Evolutionary conservation across 306 rosid species (phyloP).

Genomic region (Argentina anserina): DNA sequence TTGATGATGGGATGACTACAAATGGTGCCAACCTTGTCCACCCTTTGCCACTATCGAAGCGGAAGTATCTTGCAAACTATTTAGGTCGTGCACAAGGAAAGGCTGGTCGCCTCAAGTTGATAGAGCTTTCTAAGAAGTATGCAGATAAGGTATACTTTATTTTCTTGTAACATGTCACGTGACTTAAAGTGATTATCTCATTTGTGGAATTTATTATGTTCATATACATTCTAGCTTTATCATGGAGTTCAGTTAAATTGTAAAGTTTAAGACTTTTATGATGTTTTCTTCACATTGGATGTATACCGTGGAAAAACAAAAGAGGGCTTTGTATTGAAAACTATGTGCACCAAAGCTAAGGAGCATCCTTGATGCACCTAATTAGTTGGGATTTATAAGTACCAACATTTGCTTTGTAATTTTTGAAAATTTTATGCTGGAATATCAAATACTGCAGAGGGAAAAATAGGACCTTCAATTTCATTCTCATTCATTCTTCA

Average conservation of each 20-base stretch:
- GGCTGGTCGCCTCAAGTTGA: slow-evolving; percentile 76
- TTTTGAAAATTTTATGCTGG: not conserved
- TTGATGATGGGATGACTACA: slow-evolving; percentile 77
- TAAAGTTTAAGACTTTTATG: not conserved
- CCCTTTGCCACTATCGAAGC: slow-evolving; percentile 76
- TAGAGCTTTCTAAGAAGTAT: slow-evolving; percentile 73
- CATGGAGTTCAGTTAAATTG: not conserved
- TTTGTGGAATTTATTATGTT: not conserved
- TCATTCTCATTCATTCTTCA: not conserved
- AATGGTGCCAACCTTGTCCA: slow-evolving; percentile 38
- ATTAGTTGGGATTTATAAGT: not conserved
- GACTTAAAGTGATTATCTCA: slow-evolving; percentile 9
- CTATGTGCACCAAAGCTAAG: not conserved
- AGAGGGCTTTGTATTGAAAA: not conserved
- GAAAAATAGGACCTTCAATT: not conserved
- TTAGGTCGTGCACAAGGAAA: slow-evolving; percentile 98
- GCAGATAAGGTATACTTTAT: slow-evolving; percentile 64
- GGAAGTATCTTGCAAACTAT: slow-evolving; percentile 82
- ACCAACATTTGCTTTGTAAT: not conserved
- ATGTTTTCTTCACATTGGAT: not conserved
- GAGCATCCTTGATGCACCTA: not conserved
- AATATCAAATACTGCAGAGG: not conserved
- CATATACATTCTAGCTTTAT: not conserved
- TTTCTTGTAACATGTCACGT: slow-evolving; percentile 6
- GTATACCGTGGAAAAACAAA: not conserved